Evolutionary conservation across 768 basidiomycete species (phyloP).

Genomic region (Boletus insuetus): DNA sequence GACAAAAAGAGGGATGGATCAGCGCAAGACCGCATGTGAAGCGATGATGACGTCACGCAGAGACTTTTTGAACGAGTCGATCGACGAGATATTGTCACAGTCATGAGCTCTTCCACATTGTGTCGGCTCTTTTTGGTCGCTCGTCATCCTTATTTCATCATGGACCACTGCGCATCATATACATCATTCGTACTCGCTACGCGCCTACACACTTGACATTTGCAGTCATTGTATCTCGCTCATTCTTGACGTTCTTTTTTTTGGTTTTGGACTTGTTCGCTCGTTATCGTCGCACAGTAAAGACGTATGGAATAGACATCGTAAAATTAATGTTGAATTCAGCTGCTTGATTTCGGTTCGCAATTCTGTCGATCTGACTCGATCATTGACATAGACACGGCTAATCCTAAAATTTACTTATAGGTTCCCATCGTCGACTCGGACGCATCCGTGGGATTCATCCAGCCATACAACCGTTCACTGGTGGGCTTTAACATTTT

Average conservation of each 20-base stretch:
- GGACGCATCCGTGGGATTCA: too few species aligned
- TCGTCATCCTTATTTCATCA: constrained; percentile 1
- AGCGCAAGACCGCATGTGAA: constrained; percentile 77
- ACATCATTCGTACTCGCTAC: neutral
- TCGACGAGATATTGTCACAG: constrained; percentile 89
- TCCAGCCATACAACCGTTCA: too few species aligned
- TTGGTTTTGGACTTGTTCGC: neutral
- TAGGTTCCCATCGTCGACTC: too few species aligned
- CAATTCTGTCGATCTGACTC: too few species aligned
- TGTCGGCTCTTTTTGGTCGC: constrained; percentile 7
- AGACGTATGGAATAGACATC: neutral
- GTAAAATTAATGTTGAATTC: neutral
- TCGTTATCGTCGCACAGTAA: neutral
- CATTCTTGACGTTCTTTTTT: neutral
- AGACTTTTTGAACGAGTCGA: constrained; percentile 91
- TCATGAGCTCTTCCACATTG: constrained; percentile 44
- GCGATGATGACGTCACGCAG: constrained; percentile 78
- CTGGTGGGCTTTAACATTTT: too few species aligned
- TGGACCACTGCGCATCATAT: neutral
- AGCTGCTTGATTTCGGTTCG: too few species aligned
- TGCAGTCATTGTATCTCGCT: constrained; percentile 1
- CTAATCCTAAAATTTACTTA: too few species aligned
- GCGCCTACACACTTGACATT: neutral
- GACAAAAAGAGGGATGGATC: constrained; percentile 8
- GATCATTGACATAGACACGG: too few species aligned